These are phyloP conservation scores for Collybia sp. DNA, from an alignment of 768 basidiomycete species.

Conservation along the genomic window DNA sequence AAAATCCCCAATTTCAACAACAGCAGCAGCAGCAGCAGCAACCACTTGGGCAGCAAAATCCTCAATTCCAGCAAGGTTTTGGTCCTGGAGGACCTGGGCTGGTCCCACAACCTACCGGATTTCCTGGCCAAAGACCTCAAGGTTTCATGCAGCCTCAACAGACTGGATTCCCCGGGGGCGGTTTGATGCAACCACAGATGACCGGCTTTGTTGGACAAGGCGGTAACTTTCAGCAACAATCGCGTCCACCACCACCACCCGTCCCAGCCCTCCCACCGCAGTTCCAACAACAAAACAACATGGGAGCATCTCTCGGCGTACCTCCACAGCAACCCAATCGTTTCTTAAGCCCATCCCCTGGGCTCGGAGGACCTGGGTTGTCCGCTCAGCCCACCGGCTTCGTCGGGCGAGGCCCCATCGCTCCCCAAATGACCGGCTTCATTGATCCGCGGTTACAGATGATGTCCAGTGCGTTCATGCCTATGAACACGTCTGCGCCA, in stretches of 20 bases:
- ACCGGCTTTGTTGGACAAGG: conserved; percentile 42
- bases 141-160: conserved; percentile 59
- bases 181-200: conserved; percentile 46
- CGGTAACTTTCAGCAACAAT: conserved; percentile 36
- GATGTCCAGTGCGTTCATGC: conserved; percentile 94
- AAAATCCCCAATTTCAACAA: conserved; percentile 22
- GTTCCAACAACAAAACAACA: conserved; percentile 49
- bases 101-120: conserved; percentile 61
- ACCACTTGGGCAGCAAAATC: conserved; percentile 17
- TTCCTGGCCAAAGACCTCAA: conserved; percentile 33
- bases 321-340: conserved; percentile 38
- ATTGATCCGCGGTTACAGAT: conserved; percentile 80
- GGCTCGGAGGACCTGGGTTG: conserved; percentile 36
- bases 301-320: conserved; percentile 32
- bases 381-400: conserved; percentile 59
- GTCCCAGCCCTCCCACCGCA: conserved; percentile 61
- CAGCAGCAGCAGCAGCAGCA: conserved; percentile 18
- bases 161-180: conserved; percentile 43
- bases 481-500: conserved; percentile 56
- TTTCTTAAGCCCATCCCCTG: conserved; percentile 57
- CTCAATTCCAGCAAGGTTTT: conserved; percentile 23
- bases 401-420: conserved; percentile 42
- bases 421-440: conserved; percentile 76
- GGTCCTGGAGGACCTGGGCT: conserved; percentile 36
- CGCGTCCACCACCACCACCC: conserved; percentile 53